phyloP scores from a whole-genome alignment of 2,329 filamentous ascomycete genomes.

The Cladophialophora exuberans region DNA sequence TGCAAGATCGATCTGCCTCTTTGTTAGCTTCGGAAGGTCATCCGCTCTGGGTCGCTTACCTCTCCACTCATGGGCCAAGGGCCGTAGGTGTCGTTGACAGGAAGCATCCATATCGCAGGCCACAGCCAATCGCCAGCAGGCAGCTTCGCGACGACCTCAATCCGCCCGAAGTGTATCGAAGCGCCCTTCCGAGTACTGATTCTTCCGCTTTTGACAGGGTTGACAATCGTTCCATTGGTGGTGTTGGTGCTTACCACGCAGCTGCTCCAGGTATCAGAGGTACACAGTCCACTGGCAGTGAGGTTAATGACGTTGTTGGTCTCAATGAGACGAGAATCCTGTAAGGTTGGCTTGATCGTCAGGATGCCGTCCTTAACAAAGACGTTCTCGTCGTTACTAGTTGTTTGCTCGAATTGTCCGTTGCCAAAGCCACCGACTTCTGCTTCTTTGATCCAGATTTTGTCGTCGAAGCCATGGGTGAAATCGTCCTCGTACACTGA shows the following conservation, averaged over 20 bases:
- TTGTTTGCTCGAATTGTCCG: conserved; percentile 80
- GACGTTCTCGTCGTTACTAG: conserved; percentile 71
- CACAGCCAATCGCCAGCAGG: conserved; percentile 83
- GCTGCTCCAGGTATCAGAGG: conserved; percentile 60
- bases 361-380: conserved; percentile 71
- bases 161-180: conserved; percentile 76
- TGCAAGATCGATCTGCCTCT: conserved; percentile 68
- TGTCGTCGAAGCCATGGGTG: conserved; percentile 54
- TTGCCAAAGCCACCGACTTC: conserved; percentile 60
- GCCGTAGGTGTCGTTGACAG: conserved; percentile 71
- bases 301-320: conserved; percentile 71
- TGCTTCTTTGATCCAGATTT: conserved; percentile 71
- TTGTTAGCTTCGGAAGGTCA: not conserved
- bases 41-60: not conserved
- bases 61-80: conserved; percentile 78
- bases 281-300: conserved; percentile 67
- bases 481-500: conserved; percentile 70
- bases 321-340: conserved; percentile 68
- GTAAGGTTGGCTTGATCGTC: conserved; percentile 75
- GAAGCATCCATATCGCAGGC: conserved; percentile 93
- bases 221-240: conserved; percentile 76
- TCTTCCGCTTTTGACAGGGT: conserved; percentile 76
- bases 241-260: conserved; percentile 76
- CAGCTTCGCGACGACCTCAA: conserved; percentile 77
- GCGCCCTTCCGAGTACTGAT: conserved; percentile 74